These are phyloP conservation scores for Brasenia schreberi DNA, from an alignment of 164 flowering plant genomes.

Conservation along the genomic window DNA sequence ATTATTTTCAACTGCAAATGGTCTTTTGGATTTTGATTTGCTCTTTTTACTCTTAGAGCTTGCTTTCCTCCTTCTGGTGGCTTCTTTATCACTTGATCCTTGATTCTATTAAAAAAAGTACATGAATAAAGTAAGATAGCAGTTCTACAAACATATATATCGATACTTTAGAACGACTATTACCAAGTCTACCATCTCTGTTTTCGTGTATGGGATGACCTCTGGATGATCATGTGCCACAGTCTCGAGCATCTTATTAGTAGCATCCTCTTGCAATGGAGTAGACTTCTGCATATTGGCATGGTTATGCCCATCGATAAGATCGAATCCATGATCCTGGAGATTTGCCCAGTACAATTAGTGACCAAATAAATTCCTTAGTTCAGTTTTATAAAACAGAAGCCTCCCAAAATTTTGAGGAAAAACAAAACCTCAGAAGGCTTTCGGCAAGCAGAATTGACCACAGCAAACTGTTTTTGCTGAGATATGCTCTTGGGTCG, in stretches of 20 bases:
- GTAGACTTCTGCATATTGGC: conserved; percentile 6
- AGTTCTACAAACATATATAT: no score
- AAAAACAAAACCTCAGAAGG: conserved; percentile 29
- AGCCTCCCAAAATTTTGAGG: neutral
- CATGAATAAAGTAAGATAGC: no score
- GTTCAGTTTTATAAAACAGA: conserved; percentile 1
- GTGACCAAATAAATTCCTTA: conserved; percentile 3
- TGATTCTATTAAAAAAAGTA: no score
- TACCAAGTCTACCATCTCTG: conserved; percentile 38
- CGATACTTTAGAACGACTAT: neutral
- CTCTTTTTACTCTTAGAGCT: conserved; percentile 23
- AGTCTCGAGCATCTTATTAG: neutral
- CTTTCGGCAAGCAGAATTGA: conserved; percentile 14
- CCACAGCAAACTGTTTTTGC: conserved; percentile 11
- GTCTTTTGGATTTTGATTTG: conserved; percentile 8
- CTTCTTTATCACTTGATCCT: no score
- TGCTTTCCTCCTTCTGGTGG: conserved; percentile 29
- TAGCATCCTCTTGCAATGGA: conserved; percentile 7
- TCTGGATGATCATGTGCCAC: conserved; percentile 3
- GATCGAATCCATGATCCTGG: conserved; percentile 29
- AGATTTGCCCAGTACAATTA: conserved; percentile 13
- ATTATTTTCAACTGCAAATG: conserved; percentile 13
- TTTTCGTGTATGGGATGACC: conserved; percentile 10
- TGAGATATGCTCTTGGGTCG: conserved; percentile 29
- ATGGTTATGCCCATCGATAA: conserved; percentile 3